Evolutionary conservation across 139 green algal species (phyloP).

Genomic region (Medakamo hakoo): DNA sequence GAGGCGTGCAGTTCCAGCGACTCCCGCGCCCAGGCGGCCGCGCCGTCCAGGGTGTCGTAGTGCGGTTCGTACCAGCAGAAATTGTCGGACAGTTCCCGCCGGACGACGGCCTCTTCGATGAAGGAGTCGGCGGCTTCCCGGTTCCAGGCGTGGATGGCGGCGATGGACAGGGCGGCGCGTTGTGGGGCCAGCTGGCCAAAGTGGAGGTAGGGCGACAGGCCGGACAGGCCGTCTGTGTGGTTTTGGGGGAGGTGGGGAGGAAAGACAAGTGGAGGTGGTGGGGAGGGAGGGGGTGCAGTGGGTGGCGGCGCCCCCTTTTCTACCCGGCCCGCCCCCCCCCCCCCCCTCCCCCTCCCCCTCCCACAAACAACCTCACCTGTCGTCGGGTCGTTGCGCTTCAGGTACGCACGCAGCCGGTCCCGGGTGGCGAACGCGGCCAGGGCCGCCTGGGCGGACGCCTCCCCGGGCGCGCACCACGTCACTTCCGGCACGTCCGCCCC

Average conservation of each 20-base stretch:
- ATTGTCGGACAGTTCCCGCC: constrained; percentile 89
- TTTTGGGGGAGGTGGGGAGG: too few species aligned
- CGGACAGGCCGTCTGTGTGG: constrained; percentile 40
- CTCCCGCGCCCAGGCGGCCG: constrained; percentile 64
- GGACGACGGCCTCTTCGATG: constrained; percentile 86
- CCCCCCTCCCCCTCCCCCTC: too few species aligned
- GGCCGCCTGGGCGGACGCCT: constrained; percentile 39
- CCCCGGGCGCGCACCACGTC: constrained; percentile 56
- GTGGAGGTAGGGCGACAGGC: constrained; percentile 81
- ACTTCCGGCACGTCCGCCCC: constrained; percentile 69
- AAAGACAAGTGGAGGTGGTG: background rate
- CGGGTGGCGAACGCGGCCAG: constrained; percentile 56
- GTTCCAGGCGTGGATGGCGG: background rate
- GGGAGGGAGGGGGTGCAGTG: too few species aligned
- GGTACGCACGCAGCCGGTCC: constrained; percentile 50
- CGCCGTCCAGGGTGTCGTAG: constrained; percentile 72
- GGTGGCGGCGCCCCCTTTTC: too few species aligned
- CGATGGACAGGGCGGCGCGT: constrained; percentile 56
- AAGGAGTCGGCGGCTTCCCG: constrained; percentile 69
- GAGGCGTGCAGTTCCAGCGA: constrained; percentile 47
- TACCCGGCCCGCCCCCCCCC: too few species aligned
- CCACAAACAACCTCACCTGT: too few species aligned
- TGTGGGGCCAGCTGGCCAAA: constrained; percentile 73
- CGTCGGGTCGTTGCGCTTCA: constrained; percentile 67
- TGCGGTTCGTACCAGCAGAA: constrained; percentile 68